phyloP scores from a whole-genome alignment of 2,329 filamentous ascomycete species.

The Paramyrothecium roridum region DNA sequence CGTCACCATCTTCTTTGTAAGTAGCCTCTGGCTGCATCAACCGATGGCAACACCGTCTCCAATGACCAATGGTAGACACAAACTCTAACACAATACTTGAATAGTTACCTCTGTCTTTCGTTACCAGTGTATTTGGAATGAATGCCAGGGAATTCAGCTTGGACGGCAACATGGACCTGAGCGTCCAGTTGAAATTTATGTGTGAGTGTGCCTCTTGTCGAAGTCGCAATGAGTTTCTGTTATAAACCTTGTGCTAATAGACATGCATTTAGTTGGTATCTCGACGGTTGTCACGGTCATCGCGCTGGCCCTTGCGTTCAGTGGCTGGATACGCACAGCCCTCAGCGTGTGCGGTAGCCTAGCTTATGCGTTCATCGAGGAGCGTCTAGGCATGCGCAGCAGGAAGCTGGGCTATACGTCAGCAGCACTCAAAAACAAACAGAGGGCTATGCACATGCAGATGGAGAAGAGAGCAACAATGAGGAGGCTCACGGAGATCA shows the following conservation, averaged over 20 bases:
- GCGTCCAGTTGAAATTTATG: constrained; percentile 14
- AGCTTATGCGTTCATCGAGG: constrained; percentile 5
- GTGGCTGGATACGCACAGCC: constrained; percentile 13
- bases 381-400: constrained; percentile 9
- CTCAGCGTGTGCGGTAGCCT: constrained; percentile 7
- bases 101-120: constrained; percentile 32
- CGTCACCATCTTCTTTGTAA: constrained; percentile 43
- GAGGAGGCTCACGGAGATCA: constrained; percentile 11
- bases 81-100: too few species aligned
- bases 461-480: constrained; percentile 8
- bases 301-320: constrained; percentile 15
- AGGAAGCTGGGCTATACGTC: constrained; percentile 9
- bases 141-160: constrained; percentile 22
- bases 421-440: constrained; percentile 7
- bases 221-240: neutral
- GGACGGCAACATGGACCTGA: constrained; percentile 10
- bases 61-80: too few species aligned
- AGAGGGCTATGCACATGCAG: constrained; percentile 8
- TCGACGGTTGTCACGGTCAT: constrained; percentile 12
- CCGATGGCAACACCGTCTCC: too few species aligned
- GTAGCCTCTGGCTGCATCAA: constrained; percentile 5
- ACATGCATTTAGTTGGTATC: constrained; percentile 8
- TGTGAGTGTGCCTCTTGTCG: constrained; percentile 11
- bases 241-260: neutral
- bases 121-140: constrained; percentile 36